These are phyloP conservation scores for Castanospermum australe DNA, from an alignment of 306 rosid species.

Conservation along the genomic window DNA sequence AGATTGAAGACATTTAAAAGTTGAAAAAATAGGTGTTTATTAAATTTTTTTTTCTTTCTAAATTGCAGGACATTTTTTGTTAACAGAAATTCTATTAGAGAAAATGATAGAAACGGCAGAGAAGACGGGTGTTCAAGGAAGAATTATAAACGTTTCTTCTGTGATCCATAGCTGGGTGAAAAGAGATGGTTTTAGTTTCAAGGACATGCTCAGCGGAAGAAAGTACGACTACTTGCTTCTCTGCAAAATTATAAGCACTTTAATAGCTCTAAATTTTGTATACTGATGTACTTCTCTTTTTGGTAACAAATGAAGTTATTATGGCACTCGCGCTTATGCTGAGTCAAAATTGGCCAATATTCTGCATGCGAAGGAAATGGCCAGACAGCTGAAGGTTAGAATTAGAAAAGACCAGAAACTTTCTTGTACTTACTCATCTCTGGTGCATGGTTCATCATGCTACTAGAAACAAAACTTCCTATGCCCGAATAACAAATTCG, in stretches of 20 bases:
- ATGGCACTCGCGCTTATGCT: slow-evolving; percentile 86
- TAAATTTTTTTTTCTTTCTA: background rate
- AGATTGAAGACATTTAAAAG: background rate
- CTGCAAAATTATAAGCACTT: background rate
- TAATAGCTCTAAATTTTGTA: slow-evolving; percentile 7
- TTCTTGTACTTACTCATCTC: background rate
- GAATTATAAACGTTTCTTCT: slow-evolving; percentile 86
- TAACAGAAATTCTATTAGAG: slow-evolving; percentile 77
- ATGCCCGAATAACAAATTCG: background rate
- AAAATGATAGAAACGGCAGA: slow-evolving; percentile 88
- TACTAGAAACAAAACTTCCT: background rate
- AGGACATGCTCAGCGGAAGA: slow-evolving; percentile 63
- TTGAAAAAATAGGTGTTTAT: background rate
- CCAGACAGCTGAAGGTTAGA: slow-evolving; percentile 73
- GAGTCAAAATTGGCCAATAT: slow-evolving; percentile 87
- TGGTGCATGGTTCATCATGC: background rate
- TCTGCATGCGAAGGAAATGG: slow-evolving; percentile 83
- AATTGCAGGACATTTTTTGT: slow-evolving; percentile 74
- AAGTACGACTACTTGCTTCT: slow-evolving; percentile 41
- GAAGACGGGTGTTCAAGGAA: slow-evolving; percentile 71
- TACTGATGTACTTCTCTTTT: background rate
- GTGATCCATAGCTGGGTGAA: slow-evolving; percentile 92
- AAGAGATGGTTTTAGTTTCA: slow-evolving; percentile 64
- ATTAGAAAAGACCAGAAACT: background rate
- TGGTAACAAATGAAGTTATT: slow-evolving; percentile 59